Conservation (phyloP, 129 eudicot species). For the Gnaphalium uliginosum region DNA sequence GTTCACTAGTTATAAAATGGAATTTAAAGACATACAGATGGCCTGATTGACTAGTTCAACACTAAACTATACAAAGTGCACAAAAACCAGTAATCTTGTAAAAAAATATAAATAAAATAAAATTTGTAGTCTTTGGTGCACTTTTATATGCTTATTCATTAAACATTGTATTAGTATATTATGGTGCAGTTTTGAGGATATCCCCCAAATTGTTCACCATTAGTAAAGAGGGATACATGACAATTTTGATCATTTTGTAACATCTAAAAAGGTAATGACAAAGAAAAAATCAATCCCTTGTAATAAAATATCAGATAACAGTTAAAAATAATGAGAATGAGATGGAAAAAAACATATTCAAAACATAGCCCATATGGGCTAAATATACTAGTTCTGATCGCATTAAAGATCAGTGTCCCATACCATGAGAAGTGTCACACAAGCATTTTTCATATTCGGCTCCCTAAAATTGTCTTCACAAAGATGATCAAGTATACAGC, state of each 20-base stretch:
- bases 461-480: conserved; percentile 37
- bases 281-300: not conserved
- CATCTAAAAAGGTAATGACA: not conserved
- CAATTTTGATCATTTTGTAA: not conserved
- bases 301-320: not conserved
- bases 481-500: conserved; percentile 58
- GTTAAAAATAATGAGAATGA: not conserved
- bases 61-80: not conserved
- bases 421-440: conserved; percentile 75
- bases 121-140: not conserved
- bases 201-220: not conserved
- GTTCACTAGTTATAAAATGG: not conserved
- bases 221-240: not conserved
- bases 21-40: too few relatives aligned
- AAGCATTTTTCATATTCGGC: conserved; percentile 41
- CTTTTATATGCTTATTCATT: not conserved
- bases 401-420: conserved; percentile 25
- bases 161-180: not conserved
- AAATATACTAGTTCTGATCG: not conserved
- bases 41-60: too few relatives aligned
- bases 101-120: too few relatives aligned
- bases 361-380: conserved; percentile 5
- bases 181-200: not conserved
- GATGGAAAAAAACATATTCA: not conserved
- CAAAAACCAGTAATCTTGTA: not conserved